phyloP scores from a whole-genome alignment of 192 early-diverging fungal genomes.

The Backusella tuberculispora region DNA sequence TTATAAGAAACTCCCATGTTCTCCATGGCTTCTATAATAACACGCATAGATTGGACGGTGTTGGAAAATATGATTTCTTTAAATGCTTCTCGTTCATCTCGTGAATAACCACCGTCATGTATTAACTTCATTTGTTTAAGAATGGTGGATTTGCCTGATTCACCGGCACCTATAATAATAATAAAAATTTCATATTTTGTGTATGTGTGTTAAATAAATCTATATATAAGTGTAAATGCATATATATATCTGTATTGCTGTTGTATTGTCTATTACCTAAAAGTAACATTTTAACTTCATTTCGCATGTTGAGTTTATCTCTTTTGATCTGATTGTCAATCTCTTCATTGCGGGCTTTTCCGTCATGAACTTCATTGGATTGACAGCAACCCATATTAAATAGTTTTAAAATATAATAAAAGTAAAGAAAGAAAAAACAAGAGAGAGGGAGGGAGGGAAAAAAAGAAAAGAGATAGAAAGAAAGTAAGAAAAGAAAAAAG shows the following conservation, averaged over 20 bases:
- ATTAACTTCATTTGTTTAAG: constrained; percentile 99
- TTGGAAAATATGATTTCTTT: constrained; percentile 96
- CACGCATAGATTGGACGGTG: constrained; percentile 93
- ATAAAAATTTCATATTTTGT: not conserved
- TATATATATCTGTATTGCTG: no score
- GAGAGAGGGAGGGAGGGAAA: not conserved
- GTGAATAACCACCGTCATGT: constrained; percentile 91
- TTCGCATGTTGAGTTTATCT: constrained; percentile 79
- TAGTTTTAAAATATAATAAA: not conserved
- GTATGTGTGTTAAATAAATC: not conserved
- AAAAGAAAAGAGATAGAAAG: not conserved
- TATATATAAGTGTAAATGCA: not conserved
- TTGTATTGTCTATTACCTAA: constrained; percentile 58
- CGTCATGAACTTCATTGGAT: constrained; percentile 86
- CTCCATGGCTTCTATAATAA: constrained; percentile 93
- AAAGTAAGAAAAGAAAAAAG: not conserved
- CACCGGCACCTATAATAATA: constrained; percentile 75
- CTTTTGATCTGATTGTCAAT: constrained; percentile 89
- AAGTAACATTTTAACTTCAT: constrained; percentile 97
- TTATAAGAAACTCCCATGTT: constrained; percentile 85
- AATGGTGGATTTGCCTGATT: constrained; percentile 97
- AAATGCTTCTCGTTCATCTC: constrained; percentile 88
- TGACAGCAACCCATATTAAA: constrained; percentile 86
- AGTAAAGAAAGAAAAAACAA: not conserved
- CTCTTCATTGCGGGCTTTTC: constrained; percentile 83